Conservation (phyloP, 345 rosid species). For the Euphorbia peplus region DNA sequence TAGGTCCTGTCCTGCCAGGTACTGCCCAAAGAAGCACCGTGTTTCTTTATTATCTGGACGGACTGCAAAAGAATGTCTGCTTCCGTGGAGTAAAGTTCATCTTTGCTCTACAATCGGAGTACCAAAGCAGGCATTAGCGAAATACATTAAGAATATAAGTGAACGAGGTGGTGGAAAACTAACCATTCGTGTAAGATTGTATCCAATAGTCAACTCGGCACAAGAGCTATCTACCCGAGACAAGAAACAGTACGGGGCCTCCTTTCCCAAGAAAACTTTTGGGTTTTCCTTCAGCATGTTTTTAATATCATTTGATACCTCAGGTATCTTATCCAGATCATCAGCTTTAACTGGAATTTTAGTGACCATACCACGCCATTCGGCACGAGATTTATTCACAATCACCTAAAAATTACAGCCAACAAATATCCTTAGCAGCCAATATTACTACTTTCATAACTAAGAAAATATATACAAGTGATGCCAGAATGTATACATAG, state of each 20-base stretch:
- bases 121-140: conserved; percentile 5
- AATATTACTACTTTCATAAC: neutral
- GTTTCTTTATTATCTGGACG: conserved; percentile 59
- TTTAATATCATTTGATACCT: conserved; percentile 66
- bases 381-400: conserved; percentile 85
- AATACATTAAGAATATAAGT: neutral
- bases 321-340: conserved; percentile 67
- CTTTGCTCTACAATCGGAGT: conserved; percentile 49
- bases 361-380: conserved; percentile 59
- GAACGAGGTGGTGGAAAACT: neutral
- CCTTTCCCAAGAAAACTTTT: conserved; percentile 76
- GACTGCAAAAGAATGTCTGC: conserved; percentile 72
- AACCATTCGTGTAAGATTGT: conserved; percentile 83
- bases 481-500: neutral
- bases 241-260: conserved; percentile 78
- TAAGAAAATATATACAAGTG: neutral
- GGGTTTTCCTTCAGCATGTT: conserved; percentile 54
- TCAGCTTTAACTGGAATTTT: conserved; percentile 65
- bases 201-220: conserved; percentile 76
- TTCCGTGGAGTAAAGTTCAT: conserved; percentile 57
- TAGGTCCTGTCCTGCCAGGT: conserved; percentile 29
- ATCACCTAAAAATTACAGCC: conserved; percentile 50
- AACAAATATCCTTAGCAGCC: neutral
- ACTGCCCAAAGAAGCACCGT: conserved; percentile 65
- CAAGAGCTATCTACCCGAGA: conserved; percentile 64